Conservation (phyloP, 768 basidiomycete species). For the Polyporus arcularius region DNA sequence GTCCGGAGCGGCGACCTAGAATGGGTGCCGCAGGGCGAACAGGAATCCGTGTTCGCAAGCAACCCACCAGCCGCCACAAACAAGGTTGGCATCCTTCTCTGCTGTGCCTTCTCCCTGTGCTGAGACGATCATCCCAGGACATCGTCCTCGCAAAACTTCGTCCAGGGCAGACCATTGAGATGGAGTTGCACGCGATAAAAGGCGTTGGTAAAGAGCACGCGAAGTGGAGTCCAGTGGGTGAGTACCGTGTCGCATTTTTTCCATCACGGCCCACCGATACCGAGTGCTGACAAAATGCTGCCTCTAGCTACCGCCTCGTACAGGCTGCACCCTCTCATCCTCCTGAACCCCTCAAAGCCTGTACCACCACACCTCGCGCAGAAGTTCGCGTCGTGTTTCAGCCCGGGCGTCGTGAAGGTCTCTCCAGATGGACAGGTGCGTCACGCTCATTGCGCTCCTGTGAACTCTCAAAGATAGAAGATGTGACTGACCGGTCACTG, state of each 20-base stretch:
- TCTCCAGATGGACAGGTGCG: slow-evolving; percentile 50
- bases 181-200: slow-evolving; percentile 90
- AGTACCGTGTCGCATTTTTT: slow-evolving; percentile 24
- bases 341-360: slow-evolving; percentile 65
- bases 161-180: slow-evolving; percentile 85
- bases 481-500: neutral
- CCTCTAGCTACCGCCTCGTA: slow-evolving; percentile 91
- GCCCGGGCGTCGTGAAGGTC: slow-evolving; percentile 75
- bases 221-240: slow-evolving; percentile 95
- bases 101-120: neutral
- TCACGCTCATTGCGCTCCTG: neutral
- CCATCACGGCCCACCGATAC: neutral
- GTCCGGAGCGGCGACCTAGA: slow-evolving; percentile 64
- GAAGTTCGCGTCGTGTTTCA: slow-evolving; percentile 88
- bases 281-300: neutral
- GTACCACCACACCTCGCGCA: slow-evolving; percentile 76
- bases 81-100: slow-evolving; percentile 25
- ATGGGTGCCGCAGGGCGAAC: slow-evolving; percentile 86
- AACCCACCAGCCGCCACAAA: slow-evolving; percentile 63
- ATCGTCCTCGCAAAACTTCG: slow-evolving; percentile 91
- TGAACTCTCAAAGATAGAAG: neutral
- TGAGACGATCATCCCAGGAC: slow-evolving; percentile 35
- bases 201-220: slow-evolving; percentile 94
- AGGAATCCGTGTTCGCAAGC: slow-evolving; percentile 56
- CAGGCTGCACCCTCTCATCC: slow-evolving; percentile 84